Evolutionary conservation across 805 yeast genomes (phyloP).

Genomic region (Lachancea mirantina): DNA sequence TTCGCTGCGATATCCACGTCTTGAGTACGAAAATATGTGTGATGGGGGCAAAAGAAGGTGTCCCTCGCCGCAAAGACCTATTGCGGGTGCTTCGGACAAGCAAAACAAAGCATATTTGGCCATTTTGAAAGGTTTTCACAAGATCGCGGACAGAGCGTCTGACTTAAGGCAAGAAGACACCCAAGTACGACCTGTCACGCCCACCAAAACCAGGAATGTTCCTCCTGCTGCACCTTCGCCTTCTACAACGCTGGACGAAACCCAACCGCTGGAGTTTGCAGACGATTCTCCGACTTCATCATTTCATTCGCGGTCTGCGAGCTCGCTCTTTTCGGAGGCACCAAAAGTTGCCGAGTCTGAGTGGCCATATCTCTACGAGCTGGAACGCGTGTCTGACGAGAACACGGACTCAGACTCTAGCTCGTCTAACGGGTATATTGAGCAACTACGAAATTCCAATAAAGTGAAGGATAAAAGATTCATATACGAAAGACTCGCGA

Average conservation of each 20-base stretch:
- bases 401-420: constrained; percentile 13
- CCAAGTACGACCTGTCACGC: constrained; percentile 2
- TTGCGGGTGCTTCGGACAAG: constrained; percentile 3
- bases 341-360: constrained; percentile 18
- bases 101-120: constrained; percentile 14
- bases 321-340: constrained; percentile 23
- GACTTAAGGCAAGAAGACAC: neutral
- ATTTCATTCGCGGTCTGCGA: constrained; percentile 19
- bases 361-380: constrained; percentile 16
- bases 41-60: neutral
- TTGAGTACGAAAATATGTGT: no score
- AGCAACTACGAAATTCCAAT: constrained; percentile 23
- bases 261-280: constrained; percentile 2
- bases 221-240: constrained; percentile 12
- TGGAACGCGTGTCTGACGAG: constrained; percentile 12
- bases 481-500: constrained; percentile 25
- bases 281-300: constrained; percentile 13
- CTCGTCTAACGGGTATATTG: constrained; percentile 19
- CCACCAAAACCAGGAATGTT: constrained; percentile 2
- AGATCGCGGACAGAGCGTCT: constrained; percentile 8
- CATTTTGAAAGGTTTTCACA: constrained; percentile 17
- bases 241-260: neutral
- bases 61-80: neutral
- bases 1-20: no score
- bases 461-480: constrained; percentile 30